A percentile compares a stretch with the other conserved stretches of the same genome.
phyloP scores from a whole-genome alignment of 2,329 filamentous ascomycete genomes.

The Madurella fahalii region DNA sequence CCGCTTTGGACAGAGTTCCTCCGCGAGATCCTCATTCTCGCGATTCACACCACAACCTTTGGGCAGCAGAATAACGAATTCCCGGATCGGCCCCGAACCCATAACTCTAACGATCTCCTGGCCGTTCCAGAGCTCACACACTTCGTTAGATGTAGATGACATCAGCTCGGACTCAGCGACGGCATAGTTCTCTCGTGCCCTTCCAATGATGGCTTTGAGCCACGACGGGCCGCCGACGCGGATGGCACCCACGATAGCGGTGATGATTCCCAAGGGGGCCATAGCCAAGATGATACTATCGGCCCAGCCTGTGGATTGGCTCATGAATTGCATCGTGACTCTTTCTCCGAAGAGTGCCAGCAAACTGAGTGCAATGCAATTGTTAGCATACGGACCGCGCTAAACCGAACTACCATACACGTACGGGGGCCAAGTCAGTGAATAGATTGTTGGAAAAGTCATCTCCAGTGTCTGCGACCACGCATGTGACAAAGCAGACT shows the following conservation, averaged over 20 bases:
- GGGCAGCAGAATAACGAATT: constrained; percentile 9
- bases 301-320: constrained; percentile 36
- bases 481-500: background rate
- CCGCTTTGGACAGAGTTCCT: background rate
- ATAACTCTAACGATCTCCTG: constrained; percentile 30
- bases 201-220: constrained; percentile 42
- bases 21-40: background rate
- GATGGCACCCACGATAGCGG: constrained; percentile 41
- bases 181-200: constrained; percentile 40
- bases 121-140: constrained; percentile 44
- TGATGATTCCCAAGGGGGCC: constrained; percentile 43
- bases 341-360: constrained; percentile 39
- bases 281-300: constrained; percentile 46
- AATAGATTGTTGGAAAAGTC: background rate
- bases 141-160: constrained; percentile 43
- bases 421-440: background rate
- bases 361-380: background rate
- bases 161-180: constrained; percentile 41
- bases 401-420: background rate
- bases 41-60: background rate
- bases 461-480: background rate
- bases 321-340: constrained; percentile 46
- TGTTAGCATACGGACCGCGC: background rate
- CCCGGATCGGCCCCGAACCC: background rate
- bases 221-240: constrained; percentile 41